Base-by-base conservation (phyloP, 768 basidiomycete species). In the Collybiopsis confluens region DNA sequence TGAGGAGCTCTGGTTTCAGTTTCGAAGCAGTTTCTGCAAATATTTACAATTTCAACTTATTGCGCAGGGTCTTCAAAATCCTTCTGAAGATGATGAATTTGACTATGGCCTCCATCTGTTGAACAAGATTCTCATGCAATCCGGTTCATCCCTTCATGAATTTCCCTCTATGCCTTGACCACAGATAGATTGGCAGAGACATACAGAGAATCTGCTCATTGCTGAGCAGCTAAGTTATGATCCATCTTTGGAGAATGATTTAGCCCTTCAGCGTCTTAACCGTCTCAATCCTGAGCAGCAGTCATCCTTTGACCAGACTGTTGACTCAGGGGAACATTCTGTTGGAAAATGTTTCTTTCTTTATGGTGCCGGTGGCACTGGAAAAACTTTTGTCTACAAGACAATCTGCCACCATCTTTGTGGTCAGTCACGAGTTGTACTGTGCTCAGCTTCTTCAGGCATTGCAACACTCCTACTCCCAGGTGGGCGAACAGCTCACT, bases 381-480 rank as follows among this genome's bases (percentile, higher is more conserved):
- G 50, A 24, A 52, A 52, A 38, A 73, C 68, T 1, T 73, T 68
- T 58, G 40, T 69, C 7, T 62, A 61, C 42, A 69, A 62, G 1
- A 53, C 67, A 16, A 56, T 68, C 45, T 57, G 64, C 56, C 58
- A 63, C 41, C 16, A 48, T 21, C 44, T 69, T 8, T 54, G 59
- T 37, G 56, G 57, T 4, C 38, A 56, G 16, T 58, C 58, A 0
- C 54, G 57, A 33, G 63, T 74, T 64, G 68, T 67, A 0, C 62
- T 76, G 1, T 74, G 69, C 65, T 68, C 70, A 10, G 74, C 74
- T 18, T 74, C 72, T 1, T 72, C 73, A 40, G 71, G 73, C 1
- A 69, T 76, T 50, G 75, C 75, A 5, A 59, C 72, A 3, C 63
- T 76, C 13, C 62, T 77, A 1, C 60, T 75, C 1, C 54, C 57